Evolutionary conservation across 164 flowering plant species (phyloP), one percentile per base, ranked within the genome.

Genomic region (Stephania yunnanensis): DNA sequence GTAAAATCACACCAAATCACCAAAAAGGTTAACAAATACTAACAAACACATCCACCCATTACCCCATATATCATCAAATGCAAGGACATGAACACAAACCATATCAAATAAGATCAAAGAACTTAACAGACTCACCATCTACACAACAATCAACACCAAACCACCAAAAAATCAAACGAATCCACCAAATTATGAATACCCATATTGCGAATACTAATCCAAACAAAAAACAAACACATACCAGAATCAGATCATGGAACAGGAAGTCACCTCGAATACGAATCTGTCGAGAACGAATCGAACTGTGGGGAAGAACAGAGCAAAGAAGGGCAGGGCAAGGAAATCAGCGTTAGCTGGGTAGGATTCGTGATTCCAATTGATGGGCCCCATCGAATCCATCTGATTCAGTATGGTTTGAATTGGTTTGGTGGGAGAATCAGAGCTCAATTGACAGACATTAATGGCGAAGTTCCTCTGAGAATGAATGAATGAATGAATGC

Each of bases 221-320:
- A 73, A 73, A 73, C 13, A 5, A 25, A 64, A 64, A 73, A 73
- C 53, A 64, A 64, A 64, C 17, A 64, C 29, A 63, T 19, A 73
- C 50, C 74, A 67, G 44, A 10, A 2, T 10, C 42, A 55, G 22
- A 71, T 7, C 45, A 66, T 4, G 22, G 6, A 31, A 17, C 67
- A 10, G 12, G 10, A 31, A 9, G 0, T 9, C 80, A 92, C 98
- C 97, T 92, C 90, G 75, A 91, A 94, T 9, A 94, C 84, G 79
- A 89, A 89, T 85, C 93, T 87, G 73, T 93, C 98, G 36, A 95
- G 91, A 42, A 91, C 84, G 83, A 87, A 93, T 2, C 98, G 86
- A 64, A 89, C 83, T 5, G 90, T 20, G 2, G 91, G 97, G 86
- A 95, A 95, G 84, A 88, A 85, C 20, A 95, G 52, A 72, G 88